Base-by-base conservation (phyloP, 331 rosid genomes). In the Quercus phellos region DNA sequence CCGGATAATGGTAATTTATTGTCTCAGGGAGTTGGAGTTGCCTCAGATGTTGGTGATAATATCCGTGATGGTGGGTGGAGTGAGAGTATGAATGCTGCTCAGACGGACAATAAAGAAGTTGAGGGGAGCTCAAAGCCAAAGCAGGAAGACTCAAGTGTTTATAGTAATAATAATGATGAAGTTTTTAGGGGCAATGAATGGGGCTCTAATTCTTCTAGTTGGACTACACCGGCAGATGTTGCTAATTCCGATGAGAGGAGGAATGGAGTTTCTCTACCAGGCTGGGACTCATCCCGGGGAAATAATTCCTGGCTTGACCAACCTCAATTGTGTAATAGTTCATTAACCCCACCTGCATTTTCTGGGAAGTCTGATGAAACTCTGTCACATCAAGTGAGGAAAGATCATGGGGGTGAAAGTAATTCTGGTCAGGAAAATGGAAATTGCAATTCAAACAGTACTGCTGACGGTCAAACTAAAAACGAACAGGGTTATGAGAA, bases 401-500 rank as follows among this genome's bases (percentile, higher is more conserved):
- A 89, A 67, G 89, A 74, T 70, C 79, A 70, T 55, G 82, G 53
- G 32, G 64, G 54, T 35, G 89, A 85, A 70, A 78, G 78, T 42
- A 78, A 70, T 58, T 55, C 75, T 24, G 84, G 83, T 72, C 85
- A 73, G 75, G 87, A 60, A 42, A 82, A 78, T 53, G 92, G 76
- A 81, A 88, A 86, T 70, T 67, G 79, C 74, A 90, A 78, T 77
- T 83, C 83, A 18, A 79, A 63, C 64, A 81, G 75, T 71, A 76
- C 64, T 58, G 67, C 84, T 60, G 91, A 86, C 58, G 87, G 82
- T 76, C 92, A 82, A 80, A 77, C 81, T 79, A 82, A 73, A 26
- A 81, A 84, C 66, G 87, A 84, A 61, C 85, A 80, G 63, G 79
- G 80, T 75, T 80, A 29, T 72, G 90, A 84, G 82, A 90, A 90